These are phyloP conservation scores for Xylogone sp. DNA, from an alignment of 2,329 filamentous ascomycete genomes.

Conservation along the genomic window DNA sequence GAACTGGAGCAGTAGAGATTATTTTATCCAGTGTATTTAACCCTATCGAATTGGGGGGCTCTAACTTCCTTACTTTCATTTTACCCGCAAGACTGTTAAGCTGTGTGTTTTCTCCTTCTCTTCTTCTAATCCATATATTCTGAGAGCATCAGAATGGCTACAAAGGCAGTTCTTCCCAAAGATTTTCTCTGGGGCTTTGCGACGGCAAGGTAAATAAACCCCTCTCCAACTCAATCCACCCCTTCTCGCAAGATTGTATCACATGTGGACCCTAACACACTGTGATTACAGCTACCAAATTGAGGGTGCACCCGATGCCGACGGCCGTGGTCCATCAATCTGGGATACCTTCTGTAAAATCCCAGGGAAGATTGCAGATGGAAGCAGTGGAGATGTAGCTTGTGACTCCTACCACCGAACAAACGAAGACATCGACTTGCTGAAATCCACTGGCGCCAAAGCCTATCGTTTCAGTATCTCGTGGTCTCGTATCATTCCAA, in stretches of 20 bases:
- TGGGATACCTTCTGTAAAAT: slow-evolving; percentile 87
- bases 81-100: no score
- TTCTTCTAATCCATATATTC: not conserved
- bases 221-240: not conserved
- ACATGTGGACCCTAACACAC: not conserved
- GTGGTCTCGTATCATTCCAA: slow-evolving; percentile 79
- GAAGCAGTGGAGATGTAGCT: slow-evolving; percentile 69
- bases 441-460: slow-evolving; percentile 69
- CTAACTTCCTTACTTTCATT: no score
- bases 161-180: slow-evolving; percentile 48
- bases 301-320: slow-evolving; percentile 70
- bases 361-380: slow-evolving; percentile 79
- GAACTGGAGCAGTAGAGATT: not conserved
- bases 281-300: slow-evolving; percentile 71
- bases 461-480: slow-evolving; percentile 83
- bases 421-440: slow-evolving; percentile 69
- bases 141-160: slow-evolving; percentile 12
- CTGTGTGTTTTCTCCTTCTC: not conserved
- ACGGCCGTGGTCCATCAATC: slow-evolving; percentile 78
- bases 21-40: no score
- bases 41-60: no score
- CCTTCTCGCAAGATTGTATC: not conserved
- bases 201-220: slow-evolving; percentile 60
- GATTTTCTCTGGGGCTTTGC: slow-evolving; percentile 80
- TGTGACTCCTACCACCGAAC: slow-evolving; percentile 86